Evolutionary conservation across 2,329 filamentous ascomycete genomes (phyloP), one percentile per base, ranked within the genome.

Genomic region (Diaporthe sp.): DNA sequence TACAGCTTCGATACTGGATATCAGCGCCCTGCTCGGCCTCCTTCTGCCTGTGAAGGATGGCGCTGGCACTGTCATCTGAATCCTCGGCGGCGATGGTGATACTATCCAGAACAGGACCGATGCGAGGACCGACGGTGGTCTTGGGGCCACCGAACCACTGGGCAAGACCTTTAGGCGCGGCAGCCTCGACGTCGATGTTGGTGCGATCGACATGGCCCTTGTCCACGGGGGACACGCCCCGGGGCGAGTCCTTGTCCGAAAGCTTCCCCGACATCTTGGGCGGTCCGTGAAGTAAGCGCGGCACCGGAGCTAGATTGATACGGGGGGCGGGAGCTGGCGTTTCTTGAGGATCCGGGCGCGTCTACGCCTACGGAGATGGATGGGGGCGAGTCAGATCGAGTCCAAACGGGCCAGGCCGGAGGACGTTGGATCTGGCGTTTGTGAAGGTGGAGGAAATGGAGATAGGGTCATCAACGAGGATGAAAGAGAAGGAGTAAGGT

Each of bases 1-100:
- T 96, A 85, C 96, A 98, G 52, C 95, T 97, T 76, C 96, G 90
- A 82, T 98, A 98, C 85, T 97, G 92, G 83, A 98, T 98, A 15
- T 92, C 91, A 83, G 94, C 92, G 69, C 91, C 92, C 38, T 91
- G 89, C 83, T 98, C 96, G 76, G 94, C 82, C 71, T 92, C 94
- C 77, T 96, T 90, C 70, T 97, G 95, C 84, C 87, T 88, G 77
- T 84, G 82, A n/a, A 90, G 82, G 60, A 90, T 89, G 22, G 85
- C 86, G 54, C 85, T 82, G 78, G 85, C 87, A 60, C 84, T 87
- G 45, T 88, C 84, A 28, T 86, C 84, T 64, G 82, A 85, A 57
- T 87, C 85, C 10, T 86, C 86, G 9, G 57, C 58, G 35, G 81
- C 81, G 61, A 77, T 76, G 57, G 75, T 68, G 15, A 76, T 79